These are phyloP conservation scores for Chrysoporthe deuterocubensis DNA, from an alignment of 2,329 filamentous ascomycete species.

Conservation along the genomic window DNA sequence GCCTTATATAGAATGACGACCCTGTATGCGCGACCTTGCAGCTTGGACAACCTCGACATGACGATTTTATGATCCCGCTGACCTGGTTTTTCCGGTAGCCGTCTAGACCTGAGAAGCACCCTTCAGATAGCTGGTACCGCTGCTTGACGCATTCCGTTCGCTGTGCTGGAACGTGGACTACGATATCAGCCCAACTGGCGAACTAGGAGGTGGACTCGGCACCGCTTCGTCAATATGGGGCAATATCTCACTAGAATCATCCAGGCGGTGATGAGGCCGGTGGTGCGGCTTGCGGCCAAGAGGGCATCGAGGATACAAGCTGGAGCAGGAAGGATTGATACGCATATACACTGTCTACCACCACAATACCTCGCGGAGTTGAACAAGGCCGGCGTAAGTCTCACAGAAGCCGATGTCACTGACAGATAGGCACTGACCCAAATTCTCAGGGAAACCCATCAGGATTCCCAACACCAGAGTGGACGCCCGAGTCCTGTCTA, in stretches of 20 bases:
- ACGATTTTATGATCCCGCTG: background rate
- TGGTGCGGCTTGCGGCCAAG: conserved; percentile 15
- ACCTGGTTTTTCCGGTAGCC: background rate
- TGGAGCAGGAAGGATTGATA: conserved; percentile 35
- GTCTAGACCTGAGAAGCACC: background rate
- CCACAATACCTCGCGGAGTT: conserved; percentile 23
- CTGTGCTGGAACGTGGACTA: background rate
- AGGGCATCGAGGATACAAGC: conserved; percentile 21
- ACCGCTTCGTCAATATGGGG: conserved; percentile 9
- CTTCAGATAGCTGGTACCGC: background rate
- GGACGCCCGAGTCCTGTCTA: conserved; percentile 24
- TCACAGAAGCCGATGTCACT: background rate
- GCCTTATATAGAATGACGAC: background rate
- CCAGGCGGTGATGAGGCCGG: conserved; percentile 19
- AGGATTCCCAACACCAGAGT: conserved; percentile 23
- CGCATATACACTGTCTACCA: conserved; percentile 25
- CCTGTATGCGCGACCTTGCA: background rate
- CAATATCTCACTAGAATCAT: conserved; percentile 16
- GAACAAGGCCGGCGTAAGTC: conserved; percentile 19
- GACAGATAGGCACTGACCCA: background rate
- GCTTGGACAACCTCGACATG: background rate
- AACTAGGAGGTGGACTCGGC: background rate
- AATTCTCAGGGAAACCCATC: conserved; percentile 21
- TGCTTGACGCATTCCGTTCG: background rate
- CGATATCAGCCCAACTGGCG: background rate